A percentile compares a stretch with the other conserved stretches of the same genome.
These are phyloP conservation scores for Boletus rufocinnamomeus DNA, from an alignment of 768 basidiomycete species.

Conservation along the genomic window DNA sequence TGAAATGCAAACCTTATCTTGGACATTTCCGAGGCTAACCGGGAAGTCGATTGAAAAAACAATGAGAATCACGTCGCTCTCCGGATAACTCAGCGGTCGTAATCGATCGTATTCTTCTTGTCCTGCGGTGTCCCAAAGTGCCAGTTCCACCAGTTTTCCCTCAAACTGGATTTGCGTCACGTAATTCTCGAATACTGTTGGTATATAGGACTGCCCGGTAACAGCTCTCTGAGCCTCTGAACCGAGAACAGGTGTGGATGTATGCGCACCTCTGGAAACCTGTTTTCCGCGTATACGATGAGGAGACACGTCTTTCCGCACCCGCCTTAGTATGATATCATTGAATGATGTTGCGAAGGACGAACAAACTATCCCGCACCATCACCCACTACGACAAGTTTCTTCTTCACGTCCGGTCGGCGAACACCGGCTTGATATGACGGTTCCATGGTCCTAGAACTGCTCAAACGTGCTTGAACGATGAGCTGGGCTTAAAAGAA, in stretches of 20 bases:
- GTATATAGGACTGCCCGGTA: conserved; percentile 74
- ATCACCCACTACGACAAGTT: conserved; percentile 87
- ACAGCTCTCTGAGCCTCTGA: conserved; percentile 23
- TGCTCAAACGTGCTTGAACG: conserved; percentile 1
- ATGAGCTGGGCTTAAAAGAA: neutral
- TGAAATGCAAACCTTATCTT: conserved; percentile 67
- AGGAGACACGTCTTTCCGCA: conserved; percentile 95
- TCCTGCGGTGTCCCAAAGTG: conserved; percentile 98
- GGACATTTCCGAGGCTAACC: conserved; percentile 85
- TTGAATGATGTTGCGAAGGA: conserved; percentile 30
- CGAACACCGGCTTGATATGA: conserved; percentile 36
- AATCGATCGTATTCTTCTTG: conserved; percentile 96
- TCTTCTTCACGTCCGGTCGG: conserved; percentile 81
- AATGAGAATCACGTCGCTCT: conserved; percentile 89
- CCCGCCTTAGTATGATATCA: conserved; percentile 53
- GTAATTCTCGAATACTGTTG: conserved; percentile 94
- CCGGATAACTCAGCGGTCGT: conserved; percentile 83
- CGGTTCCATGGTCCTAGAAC: conserved; percentile 27
- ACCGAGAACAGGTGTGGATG: conserved; percentile 1
- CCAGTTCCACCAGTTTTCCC: conserved; percentile 87
- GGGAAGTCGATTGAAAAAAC: conserved; percentile 96
- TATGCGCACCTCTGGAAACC: conserved; percentile 85
- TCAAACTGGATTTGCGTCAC: conserved; percentile 86
- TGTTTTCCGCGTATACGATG: conserved; percentile 95
- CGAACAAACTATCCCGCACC: conserved; percentile 48